Base-by-base conservation (phyloP, 2,329 filamentous ascomycete genomes). In the Dendrostoma leiphaemia region DNA sequence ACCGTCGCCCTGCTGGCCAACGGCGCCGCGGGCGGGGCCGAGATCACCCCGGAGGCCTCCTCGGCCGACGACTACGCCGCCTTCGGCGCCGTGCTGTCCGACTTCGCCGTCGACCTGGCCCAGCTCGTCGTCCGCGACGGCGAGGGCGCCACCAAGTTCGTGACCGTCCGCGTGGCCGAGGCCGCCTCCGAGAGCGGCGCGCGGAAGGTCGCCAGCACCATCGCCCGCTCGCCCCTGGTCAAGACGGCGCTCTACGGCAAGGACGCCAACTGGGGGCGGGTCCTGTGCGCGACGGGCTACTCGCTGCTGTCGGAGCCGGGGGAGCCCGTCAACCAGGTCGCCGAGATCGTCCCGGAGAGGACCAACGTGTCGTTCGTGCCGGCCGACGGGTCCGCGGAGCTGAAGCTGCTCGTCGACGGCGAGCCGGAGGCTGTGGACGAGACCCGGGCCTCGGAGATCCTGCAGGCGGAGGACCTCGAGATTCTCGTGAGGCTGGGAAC, bases 181-280 rank as follows among this genome's bases (percentile, higher is more conserved):
- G 85, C 89, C 3, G 78, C 83, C 1, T 81, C 82, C 44, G 85
- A 90, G 65, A 75, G 79, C 45, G 87, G 85, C 44, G 92, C 91
- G 2, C 85, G 89, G 53, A 82, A 86, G 66, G 86, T 97, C 58
- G 94, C 92, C 10, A 89, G 87, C 59, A 88, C 90, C 44, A 97
- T 99, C 67, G 92, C 94, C 15, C 85, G 88, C 48, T 96, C 91
- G 0, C 91, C 94, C 8, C 83, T 99, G 12, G 94, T 99, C 63
- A 99, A 99, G 79, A 99, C 94, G 0, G 94, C 94, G 0, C 79
- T 99, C 37, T 99, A 99, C 71, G 94, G 94, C 61, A 91, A 91
- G 69, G 94, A 99, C 69, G 94, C 94, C 17, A 99, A 99, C 77
- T 99, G 94, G 94, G 94, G 94, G 31, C 91, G 94, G 51, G 96